These are phyloP conservation scores for Sequoiadendron giganteum DNA, from an alignment of 75 land plant genomes.

Conservation along the genomic window DNA sequence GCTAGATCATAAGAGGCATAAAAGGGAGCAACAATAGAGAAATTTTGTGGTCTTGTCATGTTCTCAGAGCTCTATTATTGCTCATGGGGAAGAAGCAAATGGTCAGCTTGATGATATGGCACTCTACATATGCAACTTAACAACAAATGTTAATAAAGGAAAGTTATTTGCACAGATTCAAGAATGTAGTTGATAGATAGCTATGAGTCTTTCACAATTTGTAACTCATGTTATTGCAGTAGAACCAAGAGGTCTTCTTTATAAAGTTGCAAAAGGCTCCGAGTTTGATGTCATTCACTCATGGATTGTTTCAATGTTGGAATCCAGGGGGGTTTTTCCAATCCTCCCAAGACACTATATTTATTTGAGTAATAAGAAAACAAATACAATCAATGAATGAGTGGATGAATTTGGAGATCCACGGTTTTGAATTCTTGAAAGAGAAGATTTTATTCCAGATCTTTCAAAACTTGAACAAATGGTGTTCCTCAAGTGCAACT, in stretches of 20 bases:
- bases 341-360: too few relatives aligned
- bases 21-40: neutral
- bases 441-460: too few relatives aligned
- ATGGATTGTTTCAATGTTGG: too few relatives aligned
- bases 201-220: constrained; percentile 19
- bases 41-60: constrained; percentile 8
- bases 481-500: too few relatives aligned
- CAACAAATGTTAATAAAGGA: constrained; percentile 5
- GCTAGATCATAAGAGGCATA: neutral
- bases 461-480: too few relatives aligned
- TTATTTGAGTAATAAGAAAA: too few relatives aligned
- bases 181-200: constrained; percentile 23
- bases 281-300: too few relatives aligned
- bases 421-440: too few relatives aligned
- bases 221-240: constrained; percentile 35
- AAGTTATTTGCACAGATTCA: constrained; percentile 18
- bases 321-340: too few relatives aligned
- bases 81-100: neutral
- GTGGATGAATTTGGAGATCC: too few relatives aligned
- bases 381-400: too few relatives aligned
- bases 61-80: constrained; percentile 2
- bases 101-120: constrained; percentile 14
- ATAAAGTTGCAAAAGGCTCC: too few relatives aligned
- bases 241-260: constrained; percentile 28
- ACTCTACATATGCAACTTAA: constrained; percentile 21